Conservation (phyloP, 2,329 filamentous ascomycete species). For the Monilinia vaccinii-corymbosi region DNA sequence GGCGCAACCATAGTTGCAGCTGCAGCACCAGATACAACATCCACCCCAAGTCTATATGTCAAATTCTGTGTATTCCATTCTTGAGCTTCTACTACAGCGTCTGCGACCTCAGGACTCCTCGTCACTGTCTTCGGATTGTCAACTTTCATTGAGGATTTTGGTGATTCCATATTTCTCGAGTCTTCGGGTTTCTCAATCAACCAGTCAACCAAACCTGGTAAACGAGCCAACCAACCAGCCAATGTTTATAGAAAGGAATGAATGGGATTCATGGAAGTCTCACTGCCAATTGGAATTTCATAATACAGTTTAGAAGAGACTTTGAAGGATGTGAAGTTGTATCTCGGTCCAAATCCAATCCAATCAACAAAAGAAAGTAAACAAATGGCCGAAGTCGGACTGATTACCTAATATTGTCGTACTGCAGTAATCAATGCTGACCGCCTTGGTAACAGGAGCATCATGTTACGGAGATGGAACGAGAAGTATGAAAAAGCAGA, state of each 20-base stretch:
- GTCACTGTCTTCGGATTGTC: conserved; percentile 7
- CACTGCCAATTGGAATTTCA: not conserved
- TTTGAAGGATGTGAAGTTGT: not conserved
- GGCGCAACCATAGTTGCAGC: conserved; percentile 74
- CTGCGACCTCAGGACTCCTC: conserved; percentile 6
- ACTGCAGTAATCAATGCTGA: too few relatives aligned
- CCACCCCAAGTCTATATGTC: conserved; percentile 54
- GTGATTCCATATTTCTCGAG: not conserved
- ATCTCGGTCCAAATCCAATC: too few relatives aligned
- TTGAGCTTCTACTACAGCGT: conserved; percentile 15
- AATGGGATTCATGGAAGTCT: not conserved
- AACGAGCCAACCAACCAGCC: too few relatives aligned
- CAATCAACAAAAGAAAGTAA: too few relatives aligned
- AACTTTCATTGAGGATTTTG: conserved; percentile 2
- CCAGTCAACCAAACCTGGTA: not conserved
- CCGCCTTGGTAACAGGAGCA: too few relatives aligned
- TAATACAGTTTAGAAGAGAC: not conserved
- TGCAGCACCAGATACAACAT: conserved; percentile 58
- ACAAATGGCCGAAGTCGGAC: too few relatives aligned
- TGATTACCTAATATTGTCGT: too few relatives aligned
- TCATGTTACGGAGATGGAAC: too few relatives aligned
- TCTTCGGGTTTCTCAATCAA: not conserved
- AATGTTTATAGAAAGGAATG: not conserved
- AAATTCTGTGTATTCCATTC: conserved; percentile 72
- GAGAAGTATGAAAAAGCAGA: too few relatives aligned